Base-by-base conservation (phyloP, 2,329 filamentous ascomycete species). In the Calonectria multiphialidica region DNA sequence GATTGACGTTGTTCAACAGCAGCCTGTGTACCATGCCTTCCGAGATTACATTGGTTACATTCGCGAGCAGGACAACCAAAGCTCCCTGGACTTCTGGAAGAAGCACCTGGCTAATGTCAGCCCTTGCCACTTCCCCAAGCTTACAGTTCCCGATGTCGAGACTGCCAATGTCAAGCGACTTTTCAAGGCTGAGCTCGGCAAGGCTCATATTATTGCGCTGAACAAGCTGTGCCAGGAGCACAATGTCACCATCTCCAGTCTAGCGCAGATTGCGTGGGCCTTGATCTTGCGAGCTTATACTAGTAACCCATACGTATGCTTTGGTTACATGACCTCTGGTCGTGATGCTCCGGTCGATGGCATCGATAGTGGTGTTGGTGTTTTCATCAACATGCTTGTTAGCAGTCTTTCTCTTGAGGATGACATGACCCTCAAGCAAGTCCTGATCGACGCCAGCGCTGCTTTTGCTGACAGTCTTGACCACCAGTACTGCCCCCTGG, bases 181-280 rank as follows among this genome's bases (percentile, higher is more conserved):
- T 6, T 64, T 64, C 7, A 47, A 49, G 44, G 61, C 44, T 2
- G 61, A 64, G 23, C 21, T 64, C 7, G 61, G 45, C 44, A 49
- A 25, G 33, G 12, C 35, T 3, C 53, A 64, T 15, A 64, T 59
- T 3, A 23, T 49, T 16, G 28, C 47, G 3, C 59, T 70, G 16
- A 35, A 57, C 49, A 40, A 23, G 30, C 15, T 70, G 12, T 70
- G 67, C 61, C 68, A 59, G 30, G 49, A 45, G 16, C 53, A 59
- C 30, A 37, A 44, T 23, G 25, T 70, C 23, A 59, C 68, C 6
- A 53, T 66, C 18, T 66, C 68, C 1, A 66, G 55, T 25, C 21
- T 59, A n/a, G 53, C 53, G 15, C 53, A 59, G 35, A 59, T 59
- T 18, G 21, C 53, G 1, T 59, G 53, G 53, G 53, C 53, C 33